A percentile compares a stretch with the other conserved stretches of the same genome.
Conservation (phyloP, 169 alveolate genomes). For the Plasmodium chabaudi region DNA sequence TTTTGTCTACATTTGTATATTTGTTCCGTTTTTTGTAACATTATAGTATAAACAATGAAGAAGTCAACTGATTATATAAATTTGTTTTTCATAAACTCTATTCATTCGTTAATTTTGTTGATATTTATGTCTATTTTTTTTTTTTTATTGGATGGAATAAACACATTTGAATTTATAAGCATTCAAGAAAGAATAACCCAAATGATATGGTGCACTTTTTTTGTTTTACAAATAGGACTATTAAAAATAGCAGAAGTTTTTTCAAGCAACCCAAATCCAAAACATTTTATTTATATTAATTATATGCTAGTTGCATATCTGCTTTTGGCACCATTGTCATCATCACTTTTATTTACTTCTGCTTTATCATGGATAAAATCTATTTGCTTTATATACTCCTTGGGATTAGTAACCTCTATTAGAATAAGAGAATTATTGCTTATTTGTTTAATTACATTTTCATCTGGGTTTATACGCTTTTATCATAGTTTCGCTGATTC, state of each 20-base stretch:
- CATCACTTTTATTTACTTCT: constrained; percentile 55
- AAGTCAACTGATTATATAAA: constrained; percentile 28
- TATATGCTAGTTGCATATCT: constrained; percentile 45
- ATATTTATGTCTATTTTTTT: constrained; percentile 60
- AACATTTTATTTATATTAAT: constrained; percentile 21
- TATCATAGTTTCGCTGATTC: constrained; percentile 18
- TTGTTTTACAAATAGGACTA: constrained; percentile 40
- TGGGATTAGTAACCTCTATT: constrained; percentile 53
- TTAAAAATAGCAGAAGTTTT: constrained; percentile 65
- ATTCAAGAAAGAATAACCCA: constrained; percentile 40
- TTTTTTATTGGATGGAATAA: constrained; percentile 70
- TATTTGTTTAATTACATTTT: constrained; percentile 27
- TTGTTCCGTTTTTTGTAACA: neutral
- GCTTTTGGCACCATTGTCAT: constrained; percentile 38
- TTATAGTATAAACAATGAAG: constrained; percentile 15
- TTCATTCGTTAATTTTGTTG: constrained; percentile 22
- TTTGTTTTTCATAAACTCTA: constrained; percentile 57
- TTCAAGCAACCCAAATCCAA: constrained; percentile 13
- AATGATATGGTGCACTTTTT: constrained; percentile 57
- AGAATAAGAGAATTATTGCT: constrained; percentile 29
- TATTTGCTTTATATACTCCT: constrained; percentile 36
- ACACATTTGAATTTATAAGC: constrained; percentile 57
- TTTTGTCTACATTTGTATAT: neutral
- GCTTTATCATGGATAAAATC: constrained; percentile 67
- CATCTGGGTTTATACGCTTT: constrained; percentile 48